Conservation (phyloP, 1,284 basidiomycete species). For the Omphalotus olearius region DNA sequence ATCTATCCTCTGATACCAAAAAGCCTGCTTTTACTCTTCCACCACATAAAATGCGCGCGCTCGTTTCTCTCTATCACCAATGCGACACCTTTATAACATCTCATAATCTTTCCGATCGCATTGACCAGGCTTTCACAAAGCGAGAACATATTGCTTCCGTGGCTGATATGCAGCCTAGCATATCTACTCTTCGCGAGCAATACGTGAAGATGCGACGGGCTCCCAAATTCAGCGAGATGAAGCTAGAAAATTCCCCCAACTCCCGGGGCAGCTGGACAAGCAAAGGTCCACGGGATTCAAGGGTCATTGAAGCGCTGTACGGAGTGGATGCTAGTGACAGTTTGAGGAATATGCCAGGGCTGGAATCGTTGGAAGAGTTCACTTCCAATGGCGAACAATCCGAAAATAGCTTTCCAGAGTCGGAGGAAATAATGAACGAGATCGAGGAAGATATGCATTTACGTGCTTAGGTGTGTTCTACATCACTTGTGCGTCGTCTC, state of each 20-base stretch:
- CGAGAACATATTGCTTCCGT: not conserved
- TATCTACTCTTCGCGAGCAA: not conserved
- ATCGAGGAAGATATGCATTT: constrained; percentile 20
- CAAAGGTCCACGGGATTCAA: constrained; percentile 32
- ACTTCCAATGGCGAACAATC: constrained; percentile 27
- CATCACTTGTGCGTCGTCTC: too few relatives aligned
- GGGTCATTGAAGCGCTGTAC: constrained; percentile 55
- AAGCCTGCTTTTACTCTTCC: constrained; percentile 32
- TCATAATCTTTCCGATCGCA: constrained; percentile 59
- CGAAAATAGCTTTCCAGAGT: constrained; percentile 14
- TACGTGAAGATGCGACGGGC: constrained; percentile 21
- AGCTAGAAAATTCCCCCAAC: constrained; percentile 17
- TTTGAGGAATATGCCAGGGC: constrained; percentile 41
- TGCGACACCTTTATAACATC: constrained; percentile 60
- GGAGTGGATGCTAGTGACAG: constrained; percentile 39
- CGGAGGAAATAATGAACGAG: not conserved
- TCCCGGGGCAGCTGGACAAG: constrained; percentile 30
- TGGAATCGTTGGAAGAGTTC: constrained; percentile 51
- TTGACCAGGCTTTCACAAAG: constrained; percentile 54
- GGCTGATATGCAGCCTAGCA: constrained; percentile 4
- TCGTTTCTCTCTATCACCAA: constrained; percentile 72
- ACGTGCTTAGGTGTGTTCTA: constrained; percentile 1
- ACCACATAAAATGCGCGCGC: constrained; percentile 62
- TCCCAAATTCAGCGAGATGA: constrained; percentile 41
- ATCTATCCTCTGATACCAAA: constrained; percentile 13